Percentiles rank a stretch among this genome's conserved stretches.
These are phyloP conservation scores for Rhodotorula sphaerocarpa DNA, from an alignment of 768 basidiomycete genomes.

Conservation along the genomic window DNA sequence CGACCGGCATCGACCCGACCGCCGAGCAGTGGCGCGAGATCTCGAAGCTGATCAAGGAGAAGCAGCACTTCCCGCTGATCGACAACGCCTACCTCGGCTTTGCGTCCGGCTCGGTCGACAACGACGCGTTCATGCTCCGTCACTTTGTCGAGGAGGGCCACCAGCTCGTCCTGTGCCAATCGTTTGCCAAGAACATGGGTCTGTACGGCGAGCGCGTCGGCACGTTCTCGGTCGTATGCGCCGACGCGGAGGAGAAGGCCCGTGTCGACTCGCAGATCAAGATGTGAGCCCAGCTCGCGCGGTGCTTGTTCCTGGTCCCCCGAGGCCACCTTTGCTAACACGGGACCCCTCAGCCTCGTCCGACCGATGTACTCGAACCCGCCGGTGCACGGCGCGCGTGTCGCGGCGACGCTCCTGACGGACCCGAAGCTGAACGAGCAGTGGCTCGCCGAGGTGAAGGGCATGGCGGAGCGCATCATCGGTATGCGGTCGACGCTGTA, in stretches of 20 bases:
- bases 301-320: no score
- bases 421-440: constrained; percentile 66
- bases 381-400: constrained; percentile 80
- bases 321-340: neutral
- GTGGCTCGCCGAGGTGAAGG: constrained; percentile 68
- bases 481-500: constrained; percentile 75
- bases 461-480: constrained; percentile 90
- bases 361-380: constrained; percentile 98
- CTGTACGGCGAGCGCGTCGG: constrained; percentile 91
- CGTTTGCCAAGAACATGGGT: constrained; percentile 95
- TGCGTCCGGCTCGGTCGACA: constrained; percentile 71
- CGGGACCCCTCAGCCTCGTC: constrained; percentile 50
- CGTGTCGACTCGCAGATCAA: constrained; percentile 83
- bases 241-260: constrained; percentile 57
- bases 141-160: constrained; percentile 91
- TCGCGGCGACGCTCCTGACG: constrained; percentile 75
- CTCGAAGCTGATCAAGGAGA: constrained; percentile 55
- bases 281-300: constrained; percentile 49
- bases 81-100: constrained; percentile 99
- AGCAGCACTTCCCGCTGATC: constrained; percentile 89
- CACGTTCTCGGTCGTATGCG: constrained; percentile 74
- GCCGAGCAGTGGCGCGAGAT: constrained; percentile 73
- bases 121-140: constrained; percentile 89
- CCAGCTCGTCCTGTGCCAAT: constrained; percentile 83
- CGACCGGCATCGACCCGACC: constrained; percentile 91